These are phyloP conservation scores for Cyberlindnera americana DNA, from an alignment of 805 yeast species.

Conservation along the genomic window DNA sequence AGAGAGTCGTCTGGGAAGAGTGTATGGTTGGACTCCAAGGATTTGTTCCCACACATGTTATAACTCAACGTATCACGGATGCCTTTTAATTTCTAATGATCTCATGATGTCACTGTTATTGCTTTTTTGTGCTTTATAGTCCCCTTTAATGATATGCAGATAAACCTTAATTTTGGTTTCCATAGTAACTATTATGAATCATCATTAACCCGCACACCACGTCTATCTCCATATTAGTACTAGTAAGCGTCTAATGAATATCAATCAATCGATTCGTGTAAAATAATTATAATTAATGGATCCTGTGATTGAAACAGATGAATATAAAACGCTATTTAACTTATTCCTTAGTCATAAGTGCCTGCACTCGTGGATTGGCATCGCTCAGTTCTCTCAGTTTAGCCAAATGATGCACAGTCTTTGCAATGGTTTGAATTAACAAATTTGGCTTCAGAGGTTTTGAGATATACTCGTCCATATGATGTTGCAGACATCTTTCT, in stretches of 20 bases:
- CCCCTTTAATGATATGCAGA: too few relatives aligned
- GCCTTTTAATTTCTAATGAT: too few relatives aligned
- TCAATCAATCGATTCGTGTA: too few relatives aligned
- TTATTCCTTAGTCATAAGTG: conserved; percentile 7
- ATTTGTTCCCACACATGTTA: conserved; percentile 8
- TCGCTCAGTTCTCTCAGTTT: conserved; percentile 46
- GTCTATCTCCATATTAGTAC: too few relatives aligned
- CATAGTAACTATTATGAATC: too few relatives aligned
- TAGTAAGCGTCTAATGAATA: too few relatives aligned
- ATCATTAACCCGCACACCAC: too few relatives aligned
- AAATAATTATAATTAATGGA: too few relatives aligned
- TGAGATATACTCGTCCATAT: conserved; percentile 88
- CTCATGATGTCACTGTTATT: too few relatives aligned
- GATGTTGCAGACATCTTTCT: conserved; percentile 79
- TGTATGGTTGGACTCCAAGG: conserved; percentile 22
- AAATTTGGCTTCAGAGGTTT: conserved; percentile 83
- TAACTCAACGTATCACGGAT: neutral
- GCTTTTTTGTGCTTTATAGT: too few relatives aligned
- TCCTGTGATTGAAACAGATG: too few relatives aligned
- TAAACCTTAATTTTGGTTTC: too few relatives aligned
- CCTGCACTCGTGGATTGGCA: conserved; percentile 18
- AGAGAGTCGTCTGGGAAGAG: conserved; percentile 10
- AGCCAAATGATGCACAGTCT: conserved; percentile 69
- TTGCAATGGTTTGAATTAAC: conserved; percentile 77
- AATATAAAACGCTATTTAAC: neutral